Evolutionary conservation across 345 rosid species (phyloP).

Genomic region (Turnera subulata): DNA sequence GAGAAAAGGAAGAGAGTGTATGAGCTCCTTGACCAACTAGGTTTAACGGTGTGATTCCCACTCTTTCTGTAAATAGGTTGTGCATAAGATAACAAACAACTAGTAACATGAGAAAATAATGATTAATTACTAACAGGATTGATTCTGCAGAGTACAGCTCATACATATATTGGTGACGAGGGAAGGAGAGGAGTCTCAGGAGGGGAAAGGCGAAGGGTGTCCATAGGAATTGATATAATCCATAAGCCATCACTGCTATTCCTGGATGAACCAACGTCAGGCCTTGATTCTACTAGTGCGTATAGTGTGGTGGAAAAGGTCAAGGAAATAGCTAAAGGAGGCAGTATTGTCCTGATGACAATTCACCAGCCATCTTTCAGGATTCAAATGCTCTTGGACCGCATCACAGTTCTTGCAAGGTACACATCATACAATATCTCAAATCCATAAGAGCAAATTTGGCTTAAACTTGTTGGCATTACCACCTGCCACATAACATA

Average conservation of each 20-base stretch:
- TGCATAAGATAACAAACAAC: no score
- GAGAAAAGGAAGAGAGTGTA: slow-evolving; percentile 65
- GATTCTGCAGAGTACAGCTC: slow-evolving; percentile 31
- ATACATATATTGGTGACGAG: slow-evolving; percentile 69
- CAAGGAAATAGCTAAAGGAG: slow-evolving; percentile 67
- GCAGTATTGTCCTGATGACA: slow-evolving; percentile 75
- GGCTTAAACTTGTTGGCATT: no score
- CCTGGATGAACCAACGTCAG: slow-evolving; percentile 90
- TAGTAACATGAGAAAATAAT: background rate
- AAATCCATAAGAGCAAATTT: no score
- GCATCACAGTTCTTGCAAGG: slow-evolving; percentile 31
- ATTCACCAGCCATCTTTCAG: slow-evolving; percentile 76
- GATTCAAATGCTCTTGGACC: slow-evolving; percentile 56
- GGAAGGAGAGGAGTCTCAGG: slow-evolving; percentile 83
- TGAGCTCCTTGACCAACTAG: slow-evolving; percentile 67
- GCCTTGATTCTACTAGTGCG: slow-evolving; percentile 81
- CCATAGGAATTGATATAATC: slow-evolving; percentile 76
- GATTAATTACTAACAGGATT: background rate
- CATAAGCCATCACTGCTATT: slow-evolving; percentile 76
- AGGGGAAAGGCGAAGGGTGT: slow-evolving; percentile 75
- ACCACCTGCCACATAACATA: background rate
- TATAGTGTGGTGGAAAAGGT: slow-evolving; percentile 82
- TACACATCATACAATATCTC: no score
- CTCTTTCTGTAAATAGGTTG: no score
- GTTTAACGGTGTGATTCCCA: slow-evolving; percentile 42